Evolutionary conservation across 805 yeast genomes (phyloP), one percentile per base, ranked within the genome.

Genomic region (Clavispora vitiphila): DNA sequence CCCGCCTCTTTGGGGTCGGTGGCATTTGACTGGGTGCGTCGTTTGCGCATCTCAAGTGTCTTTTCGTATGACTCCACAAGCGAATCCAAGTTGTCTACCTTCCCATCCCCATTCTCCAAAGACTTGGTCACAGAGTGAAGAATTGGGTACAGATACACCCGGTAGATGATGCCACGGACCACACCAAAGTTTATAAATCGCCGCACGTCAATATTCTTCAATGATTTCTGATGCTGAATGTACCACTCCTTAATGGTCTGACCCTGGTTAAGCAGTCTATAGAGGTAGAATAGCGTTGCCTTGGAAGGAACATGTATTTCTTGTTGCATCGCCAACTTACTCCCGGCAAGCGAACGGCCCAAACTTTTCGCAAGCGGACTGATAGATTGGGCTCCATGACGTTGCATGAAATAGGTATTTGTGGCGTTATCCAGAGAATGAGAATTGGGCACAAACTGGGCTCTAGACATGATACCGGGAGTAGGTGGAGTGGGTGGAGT

Each of bases 151-250:
- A 89, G 69, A 41, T 84, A 76, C 1, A 89, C 85, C 39, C 97
- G 65, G 57, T 89, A 89, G 8, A 95, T 83, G 5, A 93, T 55
- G 0, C 95, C 88, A 46, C 88, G 76, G 19, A 87, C 67, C 2
- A 87, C 74, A 1, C 99, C 99, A 69, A 90, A 93, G 15, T 89
- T 79, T 16, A 93, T 69, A 52, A 93, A 86, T 41, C 95, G 67
- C 48, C 98, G 72, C 3, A 93, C 69, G 60, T 93, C 99, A 32
- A 95, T 78, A 48, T 80, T 74, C 21, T 65, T 60, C 14, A 93
- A 65, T 3, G 66, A 62, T 36, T 75, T 74, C 30, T 68, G 69
- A 55, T 93, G 82, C 44, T 79, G 84, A 20, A 72, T 54, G 57
- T 80, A 86, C 98, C 99, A 95, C 19, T 83, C 86, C 46, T 80